Conservation (phyloP, 225 moss, liverwort and hornwort genomes). For the Marchantia polymorpha region DNA sequence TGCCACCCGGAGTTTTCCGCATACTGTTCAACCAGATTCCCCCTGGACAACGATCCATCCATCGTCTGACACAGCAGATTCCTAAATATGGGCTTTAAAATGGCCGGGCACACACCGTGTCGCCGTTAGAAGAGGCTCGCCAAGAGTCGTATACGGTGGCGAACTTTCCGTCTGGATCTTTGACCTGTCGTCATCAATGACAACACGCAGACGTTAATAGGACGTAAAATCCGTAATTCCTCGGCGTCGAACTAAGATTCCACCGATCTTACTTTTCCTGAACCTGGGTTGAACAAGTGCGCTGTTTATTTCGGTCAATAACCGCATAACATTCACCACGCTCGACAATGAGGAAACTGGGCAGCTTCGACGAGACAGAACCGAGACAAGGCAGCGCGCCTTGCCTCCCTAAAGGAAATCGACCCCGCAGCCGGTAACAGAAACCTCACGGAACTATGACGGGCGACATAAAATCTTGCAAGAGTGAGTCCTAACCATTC, state of each 20-base stretch:
- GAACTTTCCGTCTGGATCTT: constrained; percentile 63
- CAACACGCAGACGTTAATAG: background rate
- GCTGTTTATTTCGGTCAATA: background rate
- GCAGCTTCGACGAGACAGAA: background rate
- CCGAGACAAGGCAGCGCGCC: background rate
- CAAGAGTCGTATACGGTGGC: constrained; percentile 67
- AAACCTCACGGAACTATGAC: too few relatives aligned
- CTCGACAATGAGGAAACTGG: background rate
- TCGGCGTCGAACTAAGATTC: background rate
- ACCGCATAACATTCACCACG: background rate
- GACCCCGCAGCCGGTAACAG: too few relatives aligned
- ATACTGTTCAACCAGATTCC: background rate
- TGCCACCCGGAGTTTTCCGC: background rate
- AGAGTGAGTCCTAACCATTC: constrained; percentile 46
- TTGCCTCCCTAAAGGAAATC: background rate
- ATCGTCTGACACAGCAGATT: background rate
- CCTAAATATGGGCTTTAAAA: background rate
- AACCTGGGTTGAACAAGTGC: background rate
- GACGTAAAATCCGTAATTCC: background rate
- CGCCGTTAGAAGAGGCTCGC: constrained; percentile 34
- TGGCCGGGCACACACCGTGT: constrained; percentile 6
- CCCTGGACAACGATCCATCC: background rate
- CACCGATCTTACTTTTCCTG: background rate
- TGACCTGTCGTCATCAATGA: constrained; percentile 47
- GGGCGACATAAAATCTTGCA: background rate